Percentiles rank a stretch among this genome's conserved stretches.
Evolutionary conservation across 805 yeast species (phyloP).

Genomic region (Teunomyces atbi): DNA sequence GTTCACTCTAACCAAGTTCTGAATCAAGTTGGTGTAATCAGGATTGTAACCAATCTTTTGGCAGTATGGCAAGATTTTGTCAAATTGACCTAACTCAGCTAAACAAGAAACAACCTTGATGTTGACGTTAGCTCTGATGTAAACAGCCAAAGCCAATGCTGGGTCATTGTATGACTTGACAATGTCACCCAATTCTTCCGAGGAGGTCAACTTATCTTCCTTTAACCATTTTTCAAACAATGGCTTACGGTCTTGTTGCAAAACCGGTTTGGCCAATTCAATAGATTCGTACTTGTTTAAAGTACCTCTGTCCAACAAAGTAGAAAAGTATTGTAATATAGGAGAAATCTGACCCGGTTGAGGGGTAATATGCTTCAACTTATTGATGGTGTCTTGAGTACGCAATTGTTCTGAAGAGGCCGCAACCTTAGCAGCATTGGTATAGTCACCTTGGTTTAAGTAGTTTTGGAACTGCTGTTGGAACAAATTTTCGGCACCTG

Average conservation of each 20-base stretch:
- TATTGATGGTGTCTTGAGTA: conserved; percentile 91
- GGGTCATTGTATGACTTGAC: conserved; percentile 81
- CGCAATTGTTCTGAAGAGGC: conserved; percentile 92
- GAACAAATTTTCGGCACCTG: conserved; percentile 94
- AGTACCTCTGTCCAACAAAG: conserved; percentile 87
- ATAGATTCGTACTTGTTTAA: conserved; percentile 91
- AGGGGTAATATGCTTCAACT: conserved; percentile 85
- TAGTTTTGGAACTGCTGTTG: conserved; percentile 86
- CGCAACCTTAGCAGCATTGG: conserved; percentile 93
- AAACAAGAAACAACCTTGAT: conserved; percentile 86
- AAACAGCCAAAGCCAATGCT: conserved; percentile 85
- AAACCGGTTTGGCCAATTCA: conserved; percentile 91
- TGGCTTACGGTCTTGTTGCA: conserved; percentile 92
- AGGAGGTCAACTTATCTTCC: conserved; percentile 88
- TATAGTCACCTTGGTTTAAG: conserved; percentile 80
- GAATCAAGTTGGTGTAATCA: conserved; percentile 84
- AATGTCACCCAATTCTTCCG: conserved; percentile 97
- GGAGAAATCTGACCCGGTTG: conserved; percentile 96
- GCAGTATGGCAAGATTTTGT: conserved; percentile 91
- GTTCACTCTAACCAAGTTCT: conserved; percentile 83
- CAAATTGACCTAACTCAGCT: conserved; percentile 96
- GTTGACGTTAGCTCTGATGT: conserved; percentile 77
- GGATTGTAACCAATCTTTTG: conserved; percentile 86
- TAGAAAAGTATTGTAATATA: conserved; percentile 86
- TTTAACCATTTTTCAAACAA: conserved; percentile 94